Percentiles rank a stretch among this genome's conserved stretches.
These are phyloP conservation scores for Phytophthora macrochlamydospora DNA, from an alignment of 352 stramenopile species.

Conservation along the genomic window DNA sequence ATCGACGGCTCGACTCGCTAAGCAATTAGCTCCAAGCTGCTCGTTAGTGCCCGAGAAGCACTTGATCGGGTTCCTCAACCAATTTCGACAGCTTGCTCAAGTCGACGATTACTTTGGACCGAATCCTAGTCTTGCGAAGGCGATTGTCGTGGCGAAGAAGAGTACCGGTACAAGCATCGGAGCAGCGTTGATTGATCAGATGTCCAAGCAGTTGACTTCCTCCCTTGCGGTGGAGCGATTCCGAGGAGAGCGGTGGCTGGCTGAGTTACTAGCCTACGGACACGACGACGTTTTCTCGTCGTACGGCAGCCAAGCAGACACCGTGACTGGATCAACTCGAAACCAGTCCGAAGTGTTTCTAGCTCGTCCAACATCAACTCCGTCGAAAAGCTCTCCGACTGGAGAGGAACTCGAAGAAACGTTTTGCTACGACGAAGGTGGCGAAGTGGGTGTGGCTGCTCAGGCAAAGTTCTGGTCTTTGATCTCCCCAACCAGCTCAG, in stretches of 20 bases:
- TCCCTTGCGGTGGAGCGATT: conserved; percentile 40
- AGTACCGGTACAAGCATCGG: conserved; percentile 19
- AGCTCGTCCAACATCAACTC: conserved; percentile 20
- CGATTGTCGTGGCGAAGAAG: conserved; percentile 25
- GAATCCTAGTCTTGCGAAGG: conserved; percentile 39
- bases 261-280: conserved; percentile 45
- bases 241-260: conserved; percentile 56
- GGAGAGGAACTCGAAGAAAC: conserved; percentile 51
- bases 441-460: conserved; percentile 42
- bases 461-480: conserved; percentile 53
- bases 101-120: conserved; percentile 54
- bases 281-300: conserved; percentile 29
- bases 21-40: conserved; percentile 29
- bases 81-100: conserved; percentile 42
- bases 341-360: conserved; percentile 23
- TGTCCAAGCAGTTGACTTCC: conserved; percentile 36
- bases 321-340: conserved; percentile 9
- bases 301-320: conserved; percentile 30
- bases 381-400: background rate
- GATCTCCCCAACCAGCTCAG: conserved; percentile 14
- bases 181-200: conserved; percentile 35
- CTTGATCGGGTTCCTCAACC: conserved; percentile 40
- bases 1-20: conserved; percentile 21
- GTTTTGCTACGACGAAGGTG: conserved; percentile 50
- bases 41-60: conserved; percentile 42